phyloP scores from a whole-genome alignment of 768 basidiomycete species.

The Calvatia gigantea region DNA sequence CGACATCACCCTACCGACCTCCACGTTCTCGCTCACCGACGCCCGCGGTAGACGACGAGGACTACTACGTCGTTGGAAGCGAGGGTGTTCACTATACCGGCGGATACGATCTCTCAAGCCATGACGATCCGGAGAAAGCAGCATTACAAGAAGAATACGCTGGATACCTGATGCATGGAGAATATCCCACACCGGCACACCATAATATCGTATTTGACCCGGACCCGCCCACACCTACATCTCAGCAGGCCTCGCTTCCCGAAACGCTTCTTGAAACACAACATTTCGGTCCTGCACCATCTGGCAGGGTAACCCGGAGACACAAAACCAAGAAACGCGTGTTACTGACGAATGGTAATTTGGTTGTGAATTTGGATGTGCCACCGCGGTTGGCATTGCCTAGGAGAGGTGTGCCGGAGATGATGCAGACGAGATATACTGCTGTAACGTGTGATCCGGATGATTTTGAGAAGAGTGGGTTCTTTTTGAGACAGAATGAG shows the following conservation, averaged over 20 bases:
- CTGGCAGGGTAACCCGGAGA: slow-evolving; percentile 72
- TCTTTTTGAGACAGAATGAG: slow-evolving; percentile 82
- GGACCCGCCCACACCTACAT: slow-evolving; percentile 39
- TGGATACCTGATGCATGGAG: slow-evolving; percentile 23
- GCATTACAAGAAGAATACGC: slow-evolving; percentile 20
- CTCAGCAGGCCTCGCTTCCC: slow-evolving; percentile 34
- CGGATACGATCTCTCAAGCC: too few species aligned
- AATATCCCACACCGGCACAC: slow-evolving; percentile 18
- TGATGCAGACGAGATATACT: slow-evolving; percentile 72
- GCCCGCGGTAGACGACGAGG: slow-evolving; percentile 70
- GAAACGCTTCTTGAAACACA: slow-evolving; percentile 61
- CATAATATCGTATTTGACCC: slow-evolving; percentile 36
- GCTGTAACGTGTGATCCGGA: slow-evolving; percentile 95
- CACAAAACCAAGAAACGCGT: slow-evolving; percentile 78
- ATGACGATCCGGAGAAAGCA: slow-evolving; percentile 43
- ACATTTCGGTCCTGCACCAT: slow-evolving; percentile 87
- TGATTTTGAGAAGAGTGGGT: slow-evolving; percentile 81
- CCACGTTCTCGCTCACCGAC: slow-evolving; percentile 76
- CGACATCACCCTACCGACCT: slow-evolving; percentile 42
- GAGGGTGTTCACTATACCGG: slow-evolving; percentile 56
- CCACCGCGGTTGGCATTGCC: slow-evolving; percentile 83
- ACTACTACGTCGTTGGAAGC: slow-evolving; percentile 56
- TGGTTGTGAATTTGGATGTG: slow-evolving; percentile 80
- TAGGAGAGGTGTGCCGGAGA: slow-evolving; percentile 67
- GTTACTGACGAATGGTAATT: slow-evolving; percentile 81